Base-by-base conservation (phyloP, 2,329 filamentous ascomycete species). In the Bipolaris oryzae region DNA sequence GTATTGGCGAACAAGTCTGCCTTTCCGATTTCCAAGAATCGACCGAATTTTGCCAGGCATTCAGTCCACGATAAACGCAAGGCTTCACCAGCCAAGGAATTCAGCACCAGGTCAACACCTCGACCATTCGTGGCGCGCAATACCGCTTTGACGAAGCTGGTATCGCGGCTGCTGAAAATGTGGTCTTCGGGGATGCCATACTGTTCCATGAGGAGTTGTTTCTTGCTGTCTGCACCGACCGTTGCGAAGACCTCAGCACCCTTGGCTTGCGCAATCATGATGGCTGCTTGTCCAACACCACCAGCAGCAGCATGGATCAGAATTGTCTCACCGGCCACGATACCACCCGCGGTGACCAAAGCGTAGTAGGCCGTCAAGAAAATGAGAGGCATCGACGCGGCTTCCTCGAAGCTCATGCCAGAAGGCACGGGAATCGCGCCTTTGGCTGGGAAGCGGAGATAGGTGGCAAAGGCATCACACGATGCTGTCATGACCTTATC, bases 81-180 rank as follows among this genome's bases (percentile, higher is more conserved):
- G 3, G 53, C 41, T n/a, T 71, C 64, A 3, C 73, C 73, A 5
- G 61, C 52, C 1, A 68, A 34, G 1, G 66, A 68, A 52, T 77
- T 76, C 38, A 77, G 55, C 5, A 76, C 58, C 2, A 74, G 60
- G 55, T 76, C 71, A 1, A 76, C 71, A 15, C 75, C 75, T 6
- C 50, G 25, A n/a, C 63, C 62, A 0, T 60, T 50, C 0, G 75
- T 62, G 31, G 57, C 59, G 16, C 58, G 53, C 4, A 54, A 20
- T 3, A 63, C 43, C 0, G 55, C 58, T 7, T 64, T 55, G 3
- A 41, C 50, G 25, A 63, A 60, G 45, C 53, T 56, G 1, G 25
- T 18, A 25, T 57, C 45, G 5, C 70, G 50, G 38, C 59, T 67
- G 54, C 42, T 59, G 55, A 76, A 74, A 45, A 76, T 74, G 34